Evolutionary conservation across 257 asterid genomes (phyloP).

Genomic region (Fraxinus quadrangulata): DNA sequence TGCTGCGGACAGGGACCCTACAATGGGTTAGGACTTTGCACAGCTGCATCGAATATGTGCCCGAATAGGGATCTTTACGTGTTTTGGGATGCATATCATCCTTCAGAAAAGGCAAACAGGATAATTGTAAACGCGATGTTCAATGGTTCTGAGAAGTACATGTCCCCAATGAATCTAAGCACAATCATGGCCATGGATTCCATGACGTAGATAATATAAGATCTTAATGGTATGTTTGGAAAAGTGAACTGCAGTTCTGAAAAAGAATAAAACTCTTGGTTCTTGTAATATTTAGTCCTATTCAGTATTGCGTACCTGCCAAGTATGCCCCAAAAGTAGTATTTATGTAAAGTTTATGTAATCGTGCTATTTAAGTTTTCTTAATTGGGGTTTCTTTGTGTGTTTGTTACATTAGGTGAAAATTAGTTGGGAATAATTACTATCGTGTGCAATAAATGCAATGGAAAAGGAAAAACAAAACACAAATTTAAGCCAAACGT

Average conservation of each 20-base stretch:
- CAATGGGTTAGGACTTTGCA: slow-evolving; percentile 56
- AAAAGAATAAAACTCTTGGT: not conserved
- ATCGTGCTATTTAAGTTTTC: not conserved
- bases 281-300: not conserved
- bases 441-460: not conserved
- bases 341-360: not conserved
- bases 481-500: no score
- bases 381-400: not conserved
- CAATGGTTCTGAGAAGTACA: slow-evolving; percentile 50
- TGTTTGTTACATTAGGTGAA: not conserved
- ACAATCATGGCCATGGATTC: slow-evolving; percentile 58
- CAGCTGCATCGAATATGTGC: slow-evolving; percentile 42
- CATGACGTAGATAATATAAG: slow-evolving; percentile 7
- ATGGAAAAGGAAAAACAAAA: not conserved
- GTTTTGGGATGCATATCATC: slow-evolving; percentile 63
- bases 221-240: not conserved
- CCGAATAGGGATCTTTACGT: slow-evolving; percentile 46
- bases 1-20: slow-evolving; percentile 62
- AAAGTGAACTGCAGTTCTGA: not conserved
- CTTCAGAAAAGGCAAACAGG: slow-evolving; percentile 47
- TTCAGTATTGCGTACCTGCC: no score
- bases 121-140: slow-evolving; percentile 41
- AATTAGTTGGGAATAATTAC: not conserved
- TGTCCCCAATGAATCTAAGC: slow-evolving; percentile 59
- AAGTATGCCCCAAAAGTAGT: not conserved